A percentile compares a stretch with the other conserved stretches of the same genome.
phyloP scores from a whole-genome alignment of 345 rosid genomes.

The Lepidium sativum region DNA sequence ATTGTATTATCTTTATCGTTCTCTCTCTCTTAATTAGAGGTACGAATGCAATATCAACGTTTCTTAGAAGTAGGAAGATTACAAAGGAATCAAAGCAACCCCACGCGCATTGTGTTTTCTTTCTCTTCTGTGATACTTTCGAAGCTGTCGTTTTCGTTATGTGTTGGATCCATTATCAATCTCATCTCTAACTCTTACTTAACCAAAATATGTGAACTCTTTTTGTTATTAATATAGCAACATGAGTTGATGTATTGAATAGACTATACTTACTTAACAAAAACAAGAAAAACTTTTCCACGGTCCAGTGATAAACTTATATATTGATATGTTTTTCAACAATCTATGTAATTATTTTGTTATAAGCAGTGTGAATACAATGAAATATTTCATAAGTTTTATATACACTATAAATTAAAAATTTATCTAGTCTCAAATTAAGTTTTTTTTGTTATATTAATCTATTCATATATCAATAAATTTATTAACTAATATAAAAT shows the following conservation, averaged over 20 bases:
- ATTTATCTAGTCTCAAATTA: too few species aligned
- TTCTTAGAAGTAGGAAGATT: conserved; percentile 18
- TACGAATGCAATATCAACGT: conserved; percentile 9
- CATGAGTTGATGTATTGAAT: background rate
- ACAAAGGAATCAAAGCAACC: conserved; percentile 29
- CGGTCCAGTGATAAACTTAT: background rate
- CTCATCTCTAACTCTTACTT: background rate
- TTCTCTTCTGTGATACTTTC: conserved; percentile 15
- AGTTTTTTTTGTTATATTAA: too few species aligned
- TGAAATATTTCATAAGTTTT: too few species aligned
- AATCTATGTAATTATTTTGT: too few species aligned
- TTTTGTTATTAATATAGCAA: background rate
- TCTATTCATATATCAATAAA: too few species aligned
- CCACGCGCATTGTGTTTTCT: conserved; percentile 19
- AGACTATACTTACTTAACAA: background rate
- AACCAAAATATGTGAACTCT: background rate
- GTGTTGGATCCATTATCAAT: conserved; percentile 12
- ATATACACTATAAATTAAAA: too few species aligned
- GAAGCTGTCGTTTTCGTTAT: conserved; percentile 23
- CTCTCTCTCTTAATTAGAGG: background rate
- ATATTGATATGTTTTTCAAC: too few species aligned
- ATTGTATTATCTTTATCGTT: background rate
- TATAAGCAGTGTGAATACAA: too few species aligned
- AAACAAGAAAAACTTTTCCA: background rate
- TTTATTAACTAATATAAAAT: too few species aligned